Conservation (phyloP, 345 rosid genomes). For the Nephelium lappaceum region DNA sequence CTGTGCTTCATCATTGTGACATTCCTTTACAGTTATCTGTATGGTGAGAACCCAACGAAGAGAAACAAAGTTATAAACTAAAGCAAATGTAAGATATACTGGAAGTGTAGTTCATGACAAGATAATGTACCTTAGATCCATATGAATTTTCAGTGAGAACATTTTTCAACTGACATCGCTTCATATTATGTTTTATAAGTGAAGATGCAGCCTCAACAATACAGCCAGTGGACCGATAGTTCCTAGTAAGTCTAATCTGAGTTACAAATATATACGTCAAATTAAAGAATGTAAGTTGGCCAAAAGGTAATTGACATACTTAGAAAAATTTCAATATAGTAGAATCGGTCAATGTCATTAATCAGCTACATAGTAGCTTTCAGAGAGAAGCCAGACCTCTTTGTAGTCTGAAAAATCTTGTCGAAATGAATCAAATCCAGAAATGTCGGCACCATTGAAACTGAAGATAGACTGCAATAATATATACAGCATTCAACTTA, state of each 20-base stretch:
- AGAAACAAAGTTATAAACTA: conserved; percentile 14
- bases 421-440: conserved; percentile 91
- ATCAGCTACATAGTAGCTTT: not conserved
- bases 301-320: not conserved
- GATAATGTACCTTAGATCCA: conserved; percentile 79
- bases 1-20: conserved; percentile 86
- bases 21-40: conserved; percentile 82
- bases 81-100: conserved; percentile 3
- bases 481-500: conserved; percentile 8
- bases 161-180: conserved; percentile 66
- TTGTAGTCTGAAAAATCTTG: conserved; percentile 72
- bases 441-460: conserved; percentile 89
- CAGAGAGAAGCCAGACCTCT: conserved; percentile 56
- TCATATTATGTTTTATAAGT: conserved; percentile 73
- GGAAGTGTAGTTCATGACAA: not conserved
- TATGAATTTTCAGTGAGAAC: conserved; percentile 73
- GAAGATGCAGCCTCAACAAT: conserved; percentile 93
- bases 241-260: conserved; percentile 78
- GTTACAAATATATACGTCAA: conserved; percentile 28
- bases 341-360: not conserved
- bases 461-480: conserved; percentile 85
- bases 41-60: conserved; percentile 22
- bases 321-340: not conserved
- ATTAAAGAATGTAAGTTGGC: conserved; percentile 12
- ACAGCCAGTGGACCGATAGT: conserved; percentile 82